Evolutionary conservation across 2,329 filamentous ascomycete genomes (phyloP), one percentile per base, ranked within the genome.

Genomic region (Talaromyces islandicus): DNA sequence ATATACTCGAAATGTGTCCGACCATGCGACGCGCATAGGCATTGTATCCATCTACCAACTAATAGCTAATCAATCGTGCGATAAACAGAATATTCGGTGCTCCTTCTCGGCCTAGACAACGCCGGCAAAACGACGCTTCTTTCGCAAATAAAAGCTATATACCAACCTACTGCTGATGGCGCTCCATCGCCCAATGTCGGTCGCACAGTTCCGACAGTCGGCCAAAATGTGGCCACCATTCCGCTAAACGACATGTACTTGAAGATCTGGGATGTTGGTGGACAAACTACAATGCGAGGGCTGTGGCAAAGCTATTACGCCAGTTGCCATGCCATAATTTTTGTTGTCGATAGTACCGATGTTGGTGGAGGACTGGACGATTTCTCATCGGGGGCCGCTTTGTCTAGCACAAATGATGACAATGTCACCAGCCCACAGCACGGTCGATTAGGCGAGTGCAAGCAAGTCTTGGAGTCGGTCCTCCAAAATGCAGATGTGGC

Each of bases 91-190:
- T 97, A 97, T 82, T 97, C 93, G 24, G 91, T 97, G 70, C 91
- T 97, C 71, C 88, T 97, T 67, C 90, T 97, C 69, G 94, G 94
- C 64, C 90, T 97, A 71, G 94, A 97, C 81, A 97, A 97, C 74
- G 94, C 94, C 63, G 94, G 94, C 76, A 97, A 97, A 82, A 97
- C 94, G 46, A 97, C 94, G 27, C 92, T 97, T 72, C 92, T 97
- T 77, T 91, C 95, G 73, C 92, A 97, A 76, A 91, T 97, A 76
- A 97, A 96, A 78, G 85, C 91, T 58, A 83, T 95, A 71, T 96
- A 91, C 82, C 74, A 76, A 54, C 74, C 75, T 14, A 63, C 64
- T 21, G 61, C 73, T 24, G 74, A 76, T 53, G 73, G 73, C 58
- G 67, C 76, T 66, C 64, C 74, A 80, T 57, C 73, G 25, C 70